Evolutionary conservation across 129 eudicot genomes (phyloP).

Genomic region (Solidago caesia): DNA sequence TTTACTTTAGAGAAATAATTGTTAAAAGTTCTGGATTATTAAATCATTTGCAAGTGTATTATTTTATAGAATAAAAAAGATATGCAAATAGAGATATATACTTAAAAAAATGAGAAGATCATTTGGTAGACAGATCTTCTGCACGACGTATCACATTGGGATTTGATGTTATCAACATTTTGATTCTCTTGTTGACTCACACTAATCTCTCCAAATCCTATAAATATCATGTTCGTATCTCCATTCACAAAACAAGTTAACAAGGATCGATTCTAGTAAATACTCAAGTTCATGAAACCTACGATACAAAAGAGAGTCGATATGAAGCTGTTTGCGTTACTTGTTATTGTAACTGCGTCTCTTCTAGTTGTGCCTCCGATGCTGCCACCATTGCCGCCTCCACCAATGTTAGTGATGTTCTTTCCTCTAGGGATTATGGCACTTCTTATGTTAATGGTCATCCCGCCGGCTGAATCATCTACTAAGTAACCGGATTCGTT

Average conservation of each 20-base stretch:
- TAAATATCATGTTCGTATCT: conserved; percentile 7
- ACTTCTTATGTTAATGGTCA: conserved; percentile 47
- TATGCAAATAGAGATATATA: conserved; percentile 17
- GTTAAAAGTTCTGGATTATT: background rate
- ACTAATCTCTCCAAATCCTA: background rate
- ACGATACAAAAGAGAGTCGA: background rate
- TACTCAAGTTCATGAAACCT: conserved; percentile 2
- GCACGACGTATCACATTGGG: conserved; percentile 41
- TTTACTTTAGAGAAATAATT: too few species aligned
- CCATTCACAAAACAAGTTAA: conserved; percentile 1
- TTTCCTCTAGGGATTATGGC: conserved; percentile 67
- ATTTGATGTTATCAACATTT: conserved; percentile 40
- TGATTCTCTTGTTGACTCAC: conserved; percentile 23
- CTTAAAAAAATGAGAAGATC: conserved; percentile 3
- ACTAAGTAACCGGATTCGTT: conserved; percentile 23
- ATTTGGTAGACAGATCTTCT: conserved; percentile 37
- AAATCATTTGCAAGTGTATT: background rate
- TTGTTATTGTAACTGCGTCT: conserved; percentile 37
- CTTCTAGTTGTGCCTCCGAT: conserved; percentile 50
- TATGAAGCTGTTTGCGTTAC: conserved; percentile 34
- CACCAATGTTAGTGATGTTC: conserved; percentile 56
- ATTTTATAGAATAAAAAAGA: conserved; percentile 9
- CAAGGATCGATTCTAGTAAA: background rate
- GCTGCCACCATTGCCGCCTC: conserved; percentile 61
- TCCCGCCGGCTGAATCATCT: conserved; percentile 38